A percentile compares a stretch with the other conserved stretches of the same genome.
Evolutionary conservation across 768 basidiomycete genomes (phyloP).

Genomic region (Lepiota brunneoincarnata): DNA sequence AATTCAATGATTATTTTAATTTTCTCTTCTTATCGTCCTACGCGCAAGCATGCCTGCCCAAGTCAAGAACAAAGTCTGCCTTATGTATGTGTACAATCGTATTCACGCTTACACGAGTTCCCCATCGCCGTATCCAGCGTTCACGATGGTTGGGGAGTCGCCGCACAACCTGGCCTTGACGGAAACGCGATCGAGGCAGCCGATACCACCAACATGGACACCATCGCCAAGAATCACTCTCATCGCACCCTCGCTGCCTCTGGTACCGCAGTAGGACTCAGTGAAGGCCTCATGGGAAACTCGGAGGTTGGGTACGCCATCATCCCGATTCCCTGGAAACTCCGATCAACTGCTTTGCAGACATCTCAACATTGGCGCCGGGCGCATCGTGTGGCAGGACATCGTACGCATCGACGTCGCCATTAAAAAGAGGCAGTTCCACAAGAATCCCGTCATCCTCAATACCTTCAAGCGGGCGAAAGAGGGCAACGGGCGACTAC

Average conservation of each 20-base stretch:
- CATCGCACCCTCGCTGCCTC: constrained; percentile 77
- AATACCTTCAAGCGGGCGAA: constrained; percentile 76
- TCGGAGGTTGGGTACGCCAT: constrained; percentile 88
- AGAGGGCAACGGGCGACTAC: constrained; percentile 77
- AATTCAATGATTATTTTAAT: neutral
- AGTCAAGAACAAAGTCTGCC: constrained; percentile 86
- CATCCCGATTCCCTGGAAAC: neutral
- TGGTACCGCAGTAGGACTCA: constrained; percentile 89
- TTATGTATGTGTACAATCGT: constrained; percentile 59
- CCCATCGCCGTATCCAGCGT: constrained; percentile 46
- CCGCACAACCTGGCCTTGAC: constrained; percentile 61
- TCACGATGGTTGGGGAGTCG: constrained; percentile 95
- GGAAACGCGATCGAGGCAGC: constrained; percentile 90
- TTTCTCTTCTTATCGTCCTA: neutral
- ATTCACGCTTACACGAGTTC: too few species aligned
- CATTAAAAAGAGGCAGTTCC: constrained; percentile 86
- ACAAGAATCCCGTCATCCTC: constrained; percentile 73
- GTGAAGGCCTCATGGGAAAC: constrained; percentile 95
- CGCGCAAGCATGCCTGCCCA: constrained; percentile 19
- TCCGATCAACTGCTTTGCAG: constrained; percentile 35
- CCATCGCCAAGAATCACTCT: constrained; percentile 72
- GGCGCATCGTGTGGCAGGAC: constrained; percentile 95
- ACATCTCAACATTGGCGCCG: constrained; percentile 93
- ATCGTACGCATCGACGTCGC: constrained; percentile 93
- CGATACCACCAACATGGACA: constrained; percentile 86